A percentile compares a stretch with the other conserved stretches of the same genome.
Evolutionary conservation across 2,329 filamentous ascomycete genomes (phyloP).

Genomic region (Diaporthe batatas): DNA sequence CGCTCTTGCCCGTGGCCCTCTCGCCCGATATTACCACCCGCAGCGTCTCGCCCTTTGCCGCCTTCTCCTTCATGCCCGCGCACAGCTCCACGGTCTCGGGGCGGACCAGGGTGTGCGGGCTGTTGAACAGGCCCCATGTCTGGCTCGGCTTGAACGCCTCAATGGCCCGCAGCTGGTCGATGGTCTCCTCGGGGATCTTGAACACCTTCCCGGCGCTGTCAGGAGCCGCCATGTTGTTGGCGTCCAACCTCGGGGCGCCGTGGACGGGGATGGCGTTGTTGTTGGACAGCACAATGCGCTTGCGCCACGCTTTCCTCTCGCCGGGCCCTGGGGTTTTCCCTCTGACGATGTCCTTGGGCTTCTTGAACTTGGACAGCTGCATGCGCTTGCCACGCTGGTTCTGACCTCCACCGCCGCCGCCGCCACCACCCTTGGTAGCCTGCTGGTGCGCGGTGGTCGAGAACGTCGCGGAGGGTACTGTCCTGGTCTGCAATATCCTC

Average conservation of each 20-base stretch:
- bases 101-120: slow-evolving; percentile 83
- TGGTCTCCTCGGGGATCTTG: slow-evolving; percentile 74
- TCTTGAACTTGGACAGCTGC: slow-evolving; percentile 56
- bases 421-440: slow-evolving; percentile 46
- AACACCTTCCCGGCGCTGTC: slow-evolving; percentile 75
- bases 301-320: slow-evolving; percentile 88
- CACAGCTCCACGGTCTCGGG: slow-evolving; percentile 81
- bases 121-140: slow-evolving; percentile 87
- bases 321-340: slow-evolving; percentile 75
- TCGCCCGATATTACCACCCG: slow-evolving; percentile 80
- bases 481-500: slow-evolving; percentile 47
- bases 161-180: slow-evolving; percentile 85
- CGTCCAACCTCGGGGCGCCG: slow-evolving; percentile 68
- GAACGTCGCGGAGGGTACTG: slow-evolving; percentile 57
- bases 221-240: slow-evolving; percentile 66
- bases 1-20: slow-evolving; percentile 86
- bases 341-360: slow-evolving; percentile 61
- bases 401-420: neutral
- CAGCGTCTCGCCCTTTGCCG: slow-evolving; percentile 66
- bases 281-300: slow-evolving; percentile 92
- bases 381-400: slow-evolving; percentile 57
- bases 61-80: slow-evolving; percentile 70
- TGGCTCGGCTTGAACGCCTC: slow-evolving; percentile 94
- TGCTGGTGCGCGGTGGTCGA: slow-evolving; percentile 51
- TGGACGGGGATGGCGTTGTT: slow-evolving; percentile 87